Conservation (phyloP, 164 flowering plant species). For the Magnolia sinica region DNA sequence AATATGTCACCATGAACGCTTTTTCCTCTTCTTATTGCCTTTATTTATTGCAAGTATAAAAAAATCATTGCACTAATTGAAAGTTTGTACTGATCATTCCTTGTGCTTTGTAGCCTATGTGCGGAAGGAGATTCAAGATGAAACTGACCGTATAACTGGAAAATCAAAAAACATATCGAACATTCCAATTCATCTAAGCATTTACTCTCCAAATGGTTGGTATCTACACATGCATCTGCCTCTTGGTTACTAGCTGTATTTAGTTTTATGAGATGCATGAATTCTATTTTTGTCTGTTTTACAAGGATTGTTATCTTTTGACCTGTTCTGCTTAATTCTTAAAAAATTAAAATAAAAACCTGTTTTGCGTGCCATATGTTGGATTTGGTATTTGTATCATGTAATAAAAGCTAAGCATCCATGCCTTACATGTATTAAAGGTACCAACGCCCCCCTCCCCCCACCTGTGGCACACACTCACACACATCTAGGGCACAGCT, state of each 20-base stretch:
- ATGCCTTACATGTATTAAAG: too few species aligned
- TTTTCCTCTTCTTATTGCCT: background rate
- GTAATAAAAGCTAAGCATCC: too few species aligned
- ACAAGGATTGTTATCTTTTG: background rate
- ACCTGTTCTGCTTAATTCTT: background rate
- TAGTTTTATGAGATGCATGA: background rate
- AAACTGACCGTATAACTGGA: slow-evolving; percentile 69
- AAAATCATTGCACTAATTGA: background rate
- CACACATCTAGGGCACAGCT: too few species aligned
- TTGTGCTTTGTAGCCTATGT: slow-evolving; percentile 58
- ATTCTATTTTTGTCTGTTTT: background rate
- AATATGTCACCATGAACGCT: background rate
- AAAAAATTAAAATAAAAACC: too few species aligned
- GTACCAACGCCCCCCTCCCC: background rate
- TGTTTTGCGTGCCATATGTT: background rate
- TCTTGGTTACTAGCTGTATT: slow-evolving; percentile 4
- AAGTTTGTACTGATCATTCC: background rate
- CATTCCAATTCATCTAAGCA: slow-evolving; percentile 70
- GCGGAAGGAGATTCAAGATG: slow-evolving; percentile 77
- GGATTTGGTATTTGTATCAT: background rate
- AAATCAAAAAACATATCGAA: slow-evolving; percentile 55
- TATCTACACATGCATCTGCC: background rate
- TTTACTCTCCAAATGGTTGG: slow-evolving; percentile 70
- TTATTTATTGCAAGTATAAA: background rate
- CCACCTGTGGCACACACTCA: too few species aligned